Conservation (phyloP, 768 basidiomycete species). For the Boletellus sp. region DNA sequence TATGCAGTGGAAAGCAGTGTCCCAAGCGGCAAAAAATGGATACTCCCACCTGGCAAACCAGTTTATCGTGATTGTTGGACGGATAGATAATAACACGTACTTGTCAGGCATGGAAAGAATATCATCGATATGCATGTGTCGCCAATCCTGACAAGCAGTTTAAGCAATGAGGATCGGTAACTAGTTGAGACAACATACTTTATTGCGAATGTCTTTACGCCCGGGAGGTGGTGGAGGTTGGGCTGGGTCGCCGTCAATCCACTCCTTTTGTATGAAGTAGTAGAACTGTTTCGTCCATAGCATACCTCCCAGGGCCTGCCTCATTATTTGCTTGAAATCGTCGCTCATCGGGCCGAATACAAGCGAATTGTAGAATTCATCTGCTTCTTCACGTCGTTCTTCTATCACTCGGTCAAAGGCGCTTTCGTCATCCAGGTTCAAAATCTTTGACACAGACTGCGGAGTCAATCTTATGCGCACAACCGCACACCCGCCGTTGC, state of each 20-base stretch:
- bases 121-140: slow-evolving; percentile 91
- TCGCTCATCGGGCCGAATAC: slow-evolving; percentile 83
- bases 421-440: slow-evolving; percentile 81
- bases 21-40: slow-evolving; percentile 98
- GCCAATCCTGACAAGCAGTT: slow-evolving; percentile 69
- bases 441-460: slow-evolving; percentile 65
- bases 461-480: slow-evolving; percentile 92
- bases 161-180: neutral
- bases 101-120: slow-evolving; percentile 99
- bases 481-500: slow-evolving; percentile 89
- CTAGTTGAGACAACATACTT: slow-evolving; percentile 40
- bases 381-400: slow-evolving; percentile 87
- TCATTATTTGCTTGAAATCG: slow-evolving; percentile 92
- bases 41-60: slow-evolving; percentile 79
- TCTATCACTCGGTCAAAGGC: slow-evolving; percentile 87
- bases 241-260: slow-evolving; percentile 93
- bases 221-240: slow-evolving; percentile 93
- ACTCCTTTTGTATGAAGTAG: slow-evolving; percentile 92
- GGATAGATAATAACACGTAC: slow-evolving; percentile 37
- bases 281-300: slow-evolving; percentile 99
- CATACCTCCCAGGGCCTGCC: slow-evolving; percentile 96
- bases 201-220: slow-evolving; percentile 80
- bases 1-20: slow-evolving; percentile 99
- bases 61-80: slow-evolving; percentile 1
- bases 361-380: slow-evolving; percentile 89